Conservation (phyloP, 495 filamentous ascomycete species). For the Penicillium soppii region DNA sequence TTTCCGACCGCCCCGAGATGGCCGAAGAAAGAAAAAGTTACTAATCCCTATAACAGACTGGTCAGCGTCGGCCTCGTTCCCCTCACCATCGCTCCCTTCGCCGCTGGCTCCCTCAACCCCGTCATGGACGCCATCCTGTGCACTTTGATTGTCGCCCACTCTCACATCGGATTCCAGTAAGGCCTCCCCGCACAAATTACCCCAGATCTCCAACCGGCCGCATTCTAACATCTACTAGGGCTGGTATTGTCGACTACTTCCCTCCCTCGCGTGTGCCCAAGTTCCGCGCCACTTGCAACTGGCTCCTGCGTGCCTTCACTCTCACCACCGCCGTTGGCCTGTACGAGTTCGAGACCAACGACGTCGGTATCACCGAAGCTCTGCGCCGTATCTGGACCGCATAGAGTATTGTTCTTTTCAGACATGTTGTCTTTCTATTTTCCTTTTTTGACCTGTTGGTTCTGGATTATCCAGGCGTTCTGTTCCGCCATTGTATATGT, state of each 20-base stretch:
- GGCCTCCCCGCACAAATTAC: constrained; percentile 14
- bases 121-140: constrained; percentile 82
- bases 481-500: constrained; percentile 44
- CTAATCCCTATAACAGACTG: constrained; percentile 44
- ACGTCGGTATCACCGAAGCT: constrained; percentile 89
- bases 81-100: constrained; percentile 87
- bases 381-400: constrained; percentile 85
- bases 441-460: constrained; percentile 22
- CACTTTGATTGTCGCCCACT: constrained; percentile 82
- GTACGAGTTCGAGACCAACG: constrained; percentile 99
- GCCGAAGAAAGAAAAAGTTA: not conserved
- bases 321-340: constrained; percentile 80
- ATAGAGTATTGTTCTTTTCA: constrained; percentile 30
- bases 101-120: constrained; percentile 85
- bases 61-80: constrained; percentile 78
- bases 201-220: not conserved
- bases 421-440: constrained; percentile 28
- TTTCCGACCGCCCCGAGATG: not conserved
- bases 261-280: constrained; percentile 69
- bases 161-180: constrained; percentile 89
- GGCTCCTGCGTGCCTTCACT: constrained; percentile 77
- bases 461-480: constrained; percentile 35
- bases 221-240: constrained; percentile 39
- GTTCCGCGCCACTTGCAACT: constrained; percentile 60
- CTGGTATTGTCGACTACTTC: constrained; percentile 87